Evolutionary conservation across 208 protist genomes (phyloP), one percentile per base, ranked within the genome.

Genomic region (Wallacemonas rigidus): DNA sequence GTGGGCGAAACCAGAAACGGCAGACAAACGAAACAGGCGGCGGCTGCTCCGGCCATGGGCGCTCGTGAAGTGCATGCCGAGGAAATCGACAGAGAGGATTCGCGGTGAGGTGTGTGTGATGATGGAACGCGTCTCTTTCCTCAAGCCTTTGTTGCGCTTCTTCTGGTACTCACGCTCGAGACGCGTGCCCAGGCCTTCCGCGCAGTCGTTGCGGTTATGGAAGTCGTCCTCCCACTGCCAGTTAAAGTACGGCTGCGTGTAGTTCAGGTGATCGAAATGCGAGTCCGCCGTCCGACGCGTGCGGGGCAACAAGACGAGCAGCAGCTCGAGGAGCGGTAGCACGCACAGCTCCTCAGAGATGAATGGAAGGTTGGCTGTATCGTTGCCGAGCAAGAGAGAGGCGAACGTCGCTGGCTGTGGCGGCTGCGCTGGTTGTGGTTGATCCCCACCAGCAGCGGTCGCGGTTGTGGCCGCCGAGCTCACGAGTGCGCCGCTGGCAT

Each of bases 221-320:
- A 91, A 94, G 74, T 95, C 90, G 55, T 97, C 90, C 72, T 95
- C 92, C 88, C 92, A 94, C 11, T 76, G 51, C 89, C 89, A 97
- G 44, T 69, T 41, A 71, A 83, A 83, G 71, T 88, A 85, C 2
- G 87, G 91, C 9, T 82, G 48, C 3, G 89, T 88, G 35, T 82
- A 62, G 76, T 85, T 83, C 56, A 80, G 79, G 71, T 82, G 81
- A 73, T 90, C 82, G 3, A 75, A 72, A 79, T 80, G 69, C 3
- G 80, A 77, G 51, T 79, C 65, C 7, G 64, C 67, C 50, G 43
- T 51, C 8, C 58, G 67, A 26, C 60, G 60, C 12, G 85, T 65
- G 55, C 70, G 71, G 8, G 87, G 88, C n/a, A 87, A 62, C 56
- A 95, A 63, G 6, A 88, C 69, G 2, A 95, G 75, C 3, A 95